Evolutionary conservation across 148 eudicot genomes (phyloP).

Genomic region (Talinum fruticosum): DNA sequence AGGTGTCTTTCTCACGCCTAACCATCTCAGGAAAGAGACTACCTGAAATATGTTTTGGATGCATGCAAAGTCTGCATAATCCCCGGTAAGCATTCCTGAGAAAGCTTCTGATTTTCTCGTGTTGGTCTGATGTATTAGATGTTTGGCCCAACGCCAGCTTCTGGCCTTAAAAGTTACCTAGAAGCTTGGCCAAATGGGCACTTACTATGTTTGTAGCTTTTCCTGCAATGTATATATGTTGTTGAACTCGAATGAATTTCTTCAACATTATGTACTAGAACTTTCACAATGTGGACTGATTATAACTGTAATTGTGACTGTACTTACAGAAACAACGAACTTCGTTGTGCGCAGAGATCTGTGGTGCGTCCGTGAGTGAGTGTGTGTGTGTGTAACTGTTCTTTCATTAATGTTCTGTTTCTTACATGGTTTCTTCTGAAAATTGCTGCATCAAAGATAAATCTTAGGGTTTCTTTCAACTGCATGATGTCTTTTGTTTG

Average conservation of each 20-base stretch:
- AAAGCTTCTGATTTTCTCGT: not conserved
- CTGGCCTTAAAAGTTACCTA: too few species aligned
- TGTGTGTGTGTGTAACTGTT: not conserved
- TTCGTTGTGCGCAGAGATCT: not conserved
- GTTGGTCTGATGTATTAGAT: not conserved
- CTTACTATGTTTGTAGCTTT: too few species aligned
- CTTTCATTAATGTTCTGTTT: not conserved
- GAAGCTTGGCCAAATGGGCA: too few species aligned
- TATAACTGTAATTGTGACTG: not conserved
- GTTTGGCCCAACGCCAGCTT: not conserved
- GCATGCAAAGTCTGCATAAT: slow-evolving; percentile 70
- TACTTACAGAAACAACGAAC: not conserved
- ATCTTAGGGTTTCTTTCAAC: not conserved
- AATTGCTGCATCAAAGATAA: not conserved
- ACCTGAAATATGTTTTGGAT: slow-evolving; percentile 72
- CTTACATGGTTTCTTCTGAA: not conserved
- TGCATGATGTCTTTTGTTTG: not conserved
- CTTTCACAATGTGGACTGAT: not conserved
- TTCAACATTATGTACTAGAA: not conserved
- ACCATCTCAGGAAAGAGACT: slow-evolving; percentile 35
- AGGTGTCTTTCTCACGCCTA: slow-evolving; percentile 49
- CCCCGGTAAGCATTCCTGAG: slow-evolving; percentile 49
- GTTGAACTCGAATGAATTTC: not conserved
- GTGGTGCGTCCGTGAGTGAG: too few species aligned
- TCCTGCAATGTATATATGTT: too few species aligned